Evolutionary conservation across 768 basidiomycete genomes (phyloP).

Genomic region (Termitomyces sp.): DNA sequence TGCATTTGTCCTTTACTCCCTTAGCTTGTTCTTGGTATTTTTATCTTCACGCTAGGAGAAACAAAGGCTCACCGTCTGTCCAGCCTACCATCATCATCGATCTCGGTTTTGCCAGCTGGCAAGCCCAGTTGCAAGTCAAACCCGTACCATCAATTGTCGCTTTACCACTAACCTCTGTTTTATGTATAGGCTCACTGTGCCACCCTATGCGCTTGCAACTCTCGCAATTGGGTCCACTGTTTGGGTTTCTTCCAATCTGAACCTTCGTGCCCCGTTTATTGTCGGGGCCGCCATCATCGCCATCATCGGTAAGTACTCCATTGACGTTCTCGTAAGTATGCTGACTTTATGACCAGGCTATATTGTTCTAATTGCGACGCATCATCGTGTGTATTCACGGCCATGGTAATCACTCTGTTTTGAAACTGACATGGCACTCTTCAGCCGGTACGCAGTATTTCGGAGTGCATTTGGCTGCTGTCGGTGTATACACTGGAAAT

Average conservation of each 20-base stretch:
- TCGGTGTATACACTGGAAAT: conserved; percentile 57
- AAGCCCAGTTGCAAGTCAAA: conserved; percentile 50
- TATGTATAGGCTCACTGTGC: conserved; percentile 46
- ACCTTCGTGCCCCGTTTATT: too few relatives aligned
- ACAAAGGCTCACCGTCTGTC: not conserved
- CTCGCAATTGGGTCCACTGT: too few relatives aligned
- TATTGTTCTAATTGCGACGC: too few relatives aligned
- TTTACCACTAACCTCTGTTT: not conserved
- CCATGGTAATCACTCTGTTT: not conserved
- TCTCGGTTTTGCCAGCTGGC: conserved; percentile 44
- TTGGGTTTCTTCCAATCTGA: too few relatives aligned
- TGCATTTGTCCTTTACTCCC: too few relatives aligned
- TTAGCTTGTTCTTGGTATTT: too few relatives aligned
- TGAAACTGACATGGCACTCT: not conserved
- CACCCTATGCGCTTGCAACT: too few relatives aligned
- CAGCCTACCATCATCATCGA: conserved; percentile 59
- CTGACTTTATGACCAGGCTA: too few relatives aligned
- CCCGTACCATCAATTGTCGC: not conserved
- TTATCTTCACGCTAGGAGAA: not conserved
- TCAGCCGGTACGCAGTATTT: conserved; percentile 53
- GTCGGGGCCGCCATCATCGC: too few relatives aligned
- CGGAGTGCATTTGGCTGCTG: conserved; percentile 53
- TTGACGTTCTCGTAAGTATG: too few relatives aligned
- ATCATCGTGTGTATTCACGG: conserved; percentile 32
- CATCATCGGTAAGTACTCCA: too few relatives aligned